Evolutionary conservation across 2,329 filamentous ascomycete genomes (phyloP).

Genomic region (Lizonia empirigonia): DNA sequence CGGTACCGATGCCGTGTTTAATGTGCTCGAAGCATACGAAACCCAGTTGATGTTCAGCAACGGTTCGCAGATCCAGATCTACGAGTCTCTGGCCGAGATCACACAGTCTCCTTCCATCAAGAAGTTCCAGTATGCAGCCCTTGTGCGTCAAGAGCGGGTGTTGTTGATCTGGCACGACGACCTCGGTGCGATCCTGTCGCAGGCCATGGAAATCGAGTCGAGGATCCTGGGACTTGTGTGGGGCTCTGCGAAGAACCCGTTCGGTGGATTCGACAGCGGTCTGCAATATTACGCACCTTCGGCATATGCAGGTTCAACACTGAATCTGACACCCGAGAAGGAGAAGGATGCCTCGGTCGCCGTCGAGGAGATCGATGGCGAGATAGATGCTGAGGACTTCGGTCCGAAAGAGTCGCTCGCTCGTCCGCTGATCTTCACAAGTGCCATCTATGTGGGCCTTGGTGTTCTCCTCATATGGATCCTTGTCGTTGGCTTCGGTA

Average conservation of each 20-base stretch:
- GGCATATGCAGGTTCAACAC: slow-evolving; percentile 35
- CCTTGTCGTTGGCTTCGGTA: slow-evolving; percentile 69
- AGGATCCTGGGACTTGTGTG: slow-evolving; percentile 79
- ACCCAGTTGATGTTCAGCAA: slow-evolving; percentile 64
- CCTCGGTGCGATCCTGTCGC: slow-evolving; percentile 67
- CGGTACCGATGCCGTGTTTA: slow-evolving; percentile 54
- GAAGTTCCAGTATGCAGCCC: slow-evolving; percentile 79
- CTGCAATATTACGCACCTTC: slow-evolving; percentile 31
- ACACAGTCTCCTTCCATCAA: slow-evolving; percentile 70
- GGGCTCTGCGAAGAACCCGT: slow-evolving; percentile 61
- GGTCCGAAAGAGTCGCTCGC: slow-evolving; percentile 63
- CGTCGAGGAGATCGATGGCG: slow-evolving; percentile 63
- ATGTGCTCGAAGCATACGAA: slow-evolving; percentile 49
- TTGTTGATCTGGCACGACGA: slow-evolving; percentile 82
- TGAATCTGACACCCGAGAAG: slow-evolving; percentile 20
- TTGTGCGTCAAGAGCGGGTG: slow-evolving; percentile 71
- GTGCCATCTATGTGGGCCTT: slow-evolving; percentile 69
- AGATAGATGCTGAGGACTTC: slow-evolving; percentile 72
- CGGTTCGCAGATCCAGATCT: slow-evolving; percentile 75
- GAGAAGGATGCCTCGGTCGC: slow-evolving; percentile 60
- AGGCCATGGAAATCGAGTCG: slow-evolving; percentile 72
- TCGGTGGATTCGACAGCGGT: slow-evolving; percentile 50
- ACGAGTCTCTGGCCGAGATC: slow-evolving; percentile 74
- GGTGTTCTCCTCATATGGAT: slow-evolving; percentile 70
- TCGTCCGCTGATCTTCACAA: slow-evolving; percentile 70